Conservation (phyloP, 1,284 basidiomycete genomes). For the Marasmius tenuissimus region DNA sequence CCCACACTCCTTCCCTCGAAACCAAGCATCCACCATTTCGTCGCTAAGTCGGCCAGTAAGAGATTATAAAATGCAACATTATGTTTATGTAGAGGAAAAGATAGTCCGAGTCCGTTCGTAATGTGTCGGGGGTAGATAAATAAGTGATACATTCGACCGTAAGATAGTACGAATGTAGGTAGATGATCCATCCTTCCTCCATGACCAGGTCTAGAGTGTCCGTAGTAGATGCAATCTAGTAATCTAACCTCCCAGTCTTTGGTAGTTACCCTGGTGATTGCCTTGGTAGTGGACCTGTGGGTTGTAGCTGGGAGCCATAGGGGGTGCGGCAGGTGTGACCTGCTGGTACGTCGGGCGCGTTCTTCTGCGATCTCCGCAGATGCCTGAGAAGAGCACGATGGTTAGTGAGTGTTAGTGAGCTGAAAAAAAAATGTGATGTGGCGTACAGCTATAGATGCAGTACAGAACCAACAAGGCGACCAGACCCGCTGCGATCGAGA, state of each 20-base stretch:
- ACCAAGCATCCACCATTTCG: too few species aligned
- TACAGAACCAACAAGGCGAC: constrained; percentile 55
- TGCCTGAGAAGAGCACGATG: background rate
- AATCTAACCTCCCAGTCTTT: background rate
- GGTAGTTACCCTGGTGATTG: background rate
- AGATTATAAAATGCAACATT: too few species aligned
- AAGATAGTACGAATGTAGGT: too few species aligned
- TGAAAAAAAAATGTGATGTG: background rate
- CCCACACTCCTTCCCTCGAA: too few species aligned
- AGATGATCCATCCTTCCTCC: too few species aligned
- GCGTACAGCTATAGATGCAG: constrained; percentile 13
- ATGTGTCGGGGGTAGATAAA: too few species aligned
- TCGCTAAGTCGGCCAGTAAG: too few species aligned
- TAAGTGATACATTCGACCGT: too few species aligned
- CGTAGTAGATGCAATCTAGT: background rate
- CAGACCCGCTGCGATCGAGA: constrained; percentile 72
- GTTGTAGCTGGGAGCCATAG: background rate
- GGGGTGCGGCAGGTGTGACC: background rate
- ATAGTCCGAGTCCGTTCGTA: too few species aligned
- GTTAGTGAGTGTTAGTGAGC: background rate
- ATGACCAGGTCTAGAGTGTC: too few species aligned
- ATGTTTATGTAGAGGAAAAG: too few species aligned
- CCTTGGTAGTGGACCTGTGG: background rate
- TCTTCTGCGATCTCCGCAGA: background rate
- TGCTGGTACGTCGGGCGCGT: background rate